Evolutionary conservation across 441 rosid genomes (phyloP), one percentile per base, ranked within the genome.

Genomic region (Cnidoscolus chayamansa): DNA sequence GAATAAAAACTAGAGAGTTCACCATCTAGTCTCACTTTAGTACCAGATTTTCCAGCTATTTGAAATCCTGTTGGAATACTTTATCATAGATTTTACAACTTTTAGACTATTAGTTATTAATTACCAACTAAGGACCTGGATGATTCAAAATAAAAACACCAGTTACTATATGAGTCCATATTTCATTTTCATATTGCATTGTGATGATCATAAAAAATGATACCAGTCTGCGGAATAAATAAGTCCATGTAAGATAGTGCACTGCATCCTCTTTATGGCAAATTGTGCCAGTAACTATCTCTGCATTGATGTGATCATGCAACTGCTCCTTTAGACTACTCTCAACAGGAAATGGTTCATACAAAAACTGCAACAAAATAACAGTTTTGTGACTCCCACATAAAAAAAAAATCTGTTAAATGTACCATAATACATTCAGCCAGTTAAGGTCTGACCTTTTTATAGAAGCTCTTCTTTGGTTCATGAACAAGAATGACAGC

Each of bases 401-500:
- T 68, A 31, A 43, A 55, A 71, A 65, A 59, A 19, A 71, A 25
- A 43, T 60, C 68, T 68, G 68, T 74, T 53, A 65, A 76, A 61
- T 68, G 51, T 11, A 70, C 43, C 51, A 70, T 30, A 55, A 20
- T 66, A 80, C 54, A 55, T 20, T 54, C 40, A 19, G 74, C 30
- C 47, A 48, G 7, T 54, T 59, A 71, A 49, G 67, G 43, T 67
- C 74, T 73, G 20, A 90, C 99, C 97, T 95, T 95, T 81, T 95
- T 95, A 89, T 95, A 95, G 82, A 95, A 95, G 84, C 98, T 93
- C 78, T 95, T 95, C 78, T 95, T 95, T 72, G 99, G 99, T 81
- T 93, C 99, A 85, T 95, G 97, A 80, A 93, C 99, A 81, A 95
- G 98, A 82, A 95, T 90, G 73, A 95, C 99, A 59, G 98, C 99